Percentiles rank a stretch among this genome's conserved stretches.
Evolutionary conservation across 163 green algal genomes (phyloP).

Genomic region (Coccomyxa subellipsoidea): DNA sequence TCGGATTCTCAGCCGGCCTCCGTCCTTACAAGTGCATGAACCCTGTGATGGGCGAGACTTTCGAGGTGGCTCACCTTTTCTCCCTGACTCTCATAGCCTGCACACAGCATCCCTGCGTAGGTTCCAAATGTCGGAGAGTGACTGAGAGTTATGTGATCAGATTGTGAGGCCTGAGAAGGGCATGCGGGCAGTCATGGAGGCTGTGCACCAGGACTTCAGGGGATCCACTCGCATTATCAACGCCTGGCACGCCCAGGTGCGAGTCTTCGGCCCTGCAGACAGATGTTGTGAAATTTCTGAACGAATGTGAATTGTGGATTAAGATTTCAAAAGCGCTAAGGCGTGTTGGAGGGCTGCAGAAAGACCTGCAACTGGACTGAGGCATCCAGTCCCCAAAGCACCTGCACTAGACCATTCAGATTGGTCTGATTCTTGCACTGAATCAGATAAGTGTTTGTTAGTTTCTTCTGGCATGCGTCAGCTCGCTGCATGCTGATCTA

Average conservation of each 20-base stretch:
- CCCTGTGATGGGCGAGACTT: conserved; percentile 73
- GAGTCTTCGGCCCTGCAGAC: neutral
- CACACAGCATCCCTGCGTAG: too few relatives aligned
- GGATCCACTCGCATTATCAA: neutral
- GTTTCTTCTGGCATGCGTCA: too few relatives aligned
- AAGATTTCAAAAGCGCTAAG: neutral
- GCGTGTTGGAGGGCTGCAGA: too few relatives aligned
- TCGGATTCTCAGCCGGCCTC: conserved; percentile 54
- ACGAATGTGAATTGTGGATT: neutral
- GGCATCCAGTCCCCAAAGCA: too few relatives aligned
- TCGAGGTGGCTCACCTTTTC: conserved; percentile 36
- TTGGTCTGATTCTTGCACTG: too few relatives aligned
- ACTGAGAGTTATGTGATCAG: neutral
- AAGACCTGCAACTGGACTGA: too few relatives aligned
- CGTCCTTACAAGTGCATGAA: conserved; percentile 76
- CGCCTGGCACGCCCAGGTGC: neutral
- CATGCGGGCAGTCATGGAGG: conserved; percentile 62
- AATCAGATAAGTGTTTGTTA: too few relatives aligned
- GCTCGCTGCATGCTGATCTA: too few relatives aligned
- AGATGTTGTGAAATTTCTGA: neutral
- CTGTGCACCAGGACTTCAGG: conserved; percentile 39
- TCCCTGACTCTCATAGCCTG: too few relatives aligned
- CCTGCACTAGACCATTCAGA: too few relatives aligned
- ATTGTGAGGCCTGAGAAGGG: conserved; percentile 49
- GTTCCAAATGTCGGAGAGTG: neutral